These are phyloP conservation scores for Eimeria necatrix DNA, from an alignment of 169 alveolate species.

Conservation along the genomic window DNA sequence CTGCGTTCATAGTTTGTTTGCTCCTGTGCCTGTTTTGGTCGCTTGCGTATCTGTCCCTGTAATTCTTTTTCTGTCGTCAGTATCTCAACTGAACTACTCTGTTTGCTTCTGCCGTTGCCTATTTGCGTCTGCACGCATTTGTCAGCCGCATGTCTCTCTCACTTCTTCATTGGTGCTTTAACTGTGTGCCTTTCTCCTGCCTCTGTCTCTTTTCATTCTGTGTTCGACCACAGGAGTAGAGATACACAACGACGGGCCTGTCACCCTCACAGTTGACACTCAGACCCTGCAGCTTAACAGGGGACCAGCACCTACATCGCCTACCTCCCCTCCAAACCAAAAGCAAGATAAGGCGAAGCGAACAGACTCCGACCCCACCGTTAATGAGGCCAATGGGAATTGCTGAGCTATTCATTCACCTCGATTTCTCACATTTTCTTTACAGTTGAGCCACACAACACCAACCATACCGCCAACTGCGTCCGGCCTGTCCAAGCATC, in stretches of 20 bases:
- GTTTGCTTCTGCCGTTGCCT: no score
- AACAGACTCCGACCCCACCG: background rate
- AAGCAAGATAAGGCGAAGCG: background rate
- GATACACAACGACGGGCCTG: slow-evolving; percentile 49
- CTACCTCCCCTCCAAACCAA: background rate
- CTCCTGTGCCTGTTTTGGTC: no score
- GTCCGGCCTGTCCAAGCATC: no score
- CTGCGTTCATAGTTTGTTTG: no score
- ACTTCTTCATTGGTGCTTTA: background rate
- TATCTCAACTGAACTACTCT: no score
- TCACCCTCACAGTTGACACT: slow-evolving; percentile 30
- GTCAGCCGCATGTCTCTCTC: no score
- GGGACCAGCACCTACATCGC: background rate
- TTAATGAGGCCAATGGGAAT: background rate
- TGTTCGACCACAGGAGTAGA: slow-evolving; percentile 25
- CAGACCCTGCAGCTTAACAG: slow-evolving; percentile 43
- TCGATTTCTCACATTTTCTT: background rate
- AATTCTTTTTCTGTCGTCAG: no score
- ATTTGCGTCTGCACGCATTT: no score
- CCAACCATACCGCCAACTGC: background rate
- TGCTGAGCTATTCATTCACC: slow-evolving; percentile 41
- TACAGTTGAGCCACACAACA: background rate
- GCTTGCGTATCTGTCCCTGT: no score
- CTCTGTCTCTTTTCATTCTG: background rate
- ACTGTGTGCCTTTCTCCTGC: background rate